Evolutionary conservation across 805 yeast genomes (phyloP), one percentile per base, ranked within the genome.

Genomic region (Ogataea philodendri): DNA sequence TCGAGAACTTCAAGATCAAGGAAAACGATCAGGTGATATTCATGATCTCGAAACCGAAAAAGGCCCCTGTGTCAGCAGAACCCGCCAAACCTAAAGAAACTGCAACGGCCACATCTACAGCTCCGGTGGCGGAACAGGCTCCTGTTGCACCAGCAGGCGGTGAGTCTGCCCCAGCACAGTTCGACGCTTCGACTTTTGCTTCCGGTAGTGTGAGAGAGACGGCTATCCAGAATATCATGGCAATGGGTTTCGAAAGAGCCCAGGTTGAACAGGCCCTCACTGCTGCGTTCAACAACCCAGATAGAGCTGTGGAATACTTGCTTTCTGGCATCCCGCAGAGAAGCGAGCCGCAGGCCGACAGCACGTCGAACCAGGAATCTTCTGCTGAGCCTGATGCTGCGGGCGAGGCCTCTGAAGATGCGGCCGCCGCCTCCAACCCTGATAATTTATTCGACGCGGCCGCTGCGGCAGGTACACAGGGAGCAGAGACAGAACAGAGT

Each of bases 211-310:
- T 81, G 42, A 75, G 96, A 49, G 87, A 84, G 51, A 75, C 80
- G 19, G 85, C 94, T 21, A 75, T 90, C 39, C 72, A 70, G 41
- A 82, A 82, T 56, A 88, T 93, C 60, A 76, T 88, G 79, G 97
- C 86, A 49, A 88, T 93, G 97, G 98, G 98, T 7, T 93, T 88
- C 57, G 86, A 83, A 33, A 78, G 95, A 51, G 73, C 77, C 11
- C 85, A 86, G 57, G 96, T 87, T 16, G 94, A 86, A 63, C 75
- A 78, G 29, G 98, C 98, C 0, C 67, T 93, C 58, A 78, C 94
- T 51, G 95, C 96, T 10, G 97, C 98, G 1, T 93, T 79, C 67
- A 90, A 90, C 65, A 89, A 93, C 63, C 97, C 98, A 14, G 97
- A 90, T 59, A 79, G 98, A 53, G 98, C 98, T 0, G 97, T 93